A percentile compares a stretch with the other conserved stretches of the same genome.
These are phyloP conservation scores for Penicillium odoratum DNA, from an alignment of 495 filamentous ascomycete genomes.

Conservation along the genomic window DNA sequence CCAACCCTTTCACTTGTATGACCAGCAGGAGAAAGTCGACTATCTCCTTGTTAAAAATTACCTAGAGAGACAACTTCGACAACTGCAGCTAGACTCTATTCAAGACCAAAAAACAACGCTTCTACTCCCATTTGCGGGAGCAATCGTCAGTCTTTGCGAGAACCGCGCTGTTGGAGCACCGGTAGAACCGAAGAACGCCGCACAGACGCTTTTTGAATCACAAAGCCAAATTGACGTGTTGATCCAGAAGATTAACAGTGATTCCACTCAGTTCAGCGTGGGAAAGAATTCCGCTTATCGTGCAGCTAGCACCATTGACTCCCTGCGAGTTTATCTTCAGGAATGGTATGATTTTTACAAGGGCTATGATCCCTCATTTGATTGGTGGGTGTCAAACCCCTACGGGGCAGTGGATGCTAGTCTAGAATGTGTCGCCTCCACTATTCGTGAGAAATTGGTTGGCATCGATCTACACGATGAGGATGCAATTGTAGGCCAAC, in stretches of 20 bases:
- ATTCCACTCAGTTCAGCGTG: slow-evolving; percentile 8
- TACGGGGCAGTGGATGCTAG: slow-evolving; percentile 31
- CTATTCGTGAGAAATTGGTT: slow-evolving; percentile 39
- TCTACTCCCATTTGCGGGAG: slow-evolving; percentile 38
- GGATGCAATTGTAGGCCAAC: slow-evolving; percentile 50
- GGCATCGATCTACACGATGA: slow-evolving; percentile 39
- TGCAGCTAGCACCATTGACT: slow-evolving; percentile 33
- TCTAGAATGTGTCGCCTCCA: slow-evolving; percentile 22
- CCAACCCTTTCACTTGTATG: slow-evolving; percentile 28
- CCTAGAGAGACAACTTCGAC: slow-evolving; percentile 31
- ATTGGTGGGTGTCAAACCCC: slow-evolving; percentile 50
- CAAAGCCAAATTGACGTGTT: slow-evolving; percentile 21
- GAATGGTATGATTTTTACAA: slow-evolving; percentile 47
- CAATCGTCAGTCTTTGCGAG: slow-evolving; percentile 40
- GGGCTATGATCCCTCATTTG: slow-evolving; percentile 48
- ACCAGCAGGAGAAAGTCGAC: slow-evolving; percentile 44
- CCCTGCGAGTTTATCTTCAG: slow-evolving; percentile 34
- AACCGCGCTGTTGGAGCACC: slow-evolving; percentile 34
- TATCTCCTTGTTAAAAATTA: slow-evolving; percentile 44
- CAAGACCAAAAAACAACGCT: slow-evolving; percentile 32
- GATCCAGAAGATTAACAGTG: slow-evolving; percentile 19
- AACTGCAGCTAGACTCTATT: slow-evolving; percentile 35
- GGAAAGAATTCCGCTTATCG: slow-evolving; percentile 44
- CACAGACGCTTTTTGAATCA: slow-evolving; percentile 30
- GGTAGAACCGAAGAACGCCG: slow-evolving; percentile 34